Evolutionary conservation across 805 yeast genomes (phyloP).

Genomic region (Monosporozyma aquatica): DNA sequence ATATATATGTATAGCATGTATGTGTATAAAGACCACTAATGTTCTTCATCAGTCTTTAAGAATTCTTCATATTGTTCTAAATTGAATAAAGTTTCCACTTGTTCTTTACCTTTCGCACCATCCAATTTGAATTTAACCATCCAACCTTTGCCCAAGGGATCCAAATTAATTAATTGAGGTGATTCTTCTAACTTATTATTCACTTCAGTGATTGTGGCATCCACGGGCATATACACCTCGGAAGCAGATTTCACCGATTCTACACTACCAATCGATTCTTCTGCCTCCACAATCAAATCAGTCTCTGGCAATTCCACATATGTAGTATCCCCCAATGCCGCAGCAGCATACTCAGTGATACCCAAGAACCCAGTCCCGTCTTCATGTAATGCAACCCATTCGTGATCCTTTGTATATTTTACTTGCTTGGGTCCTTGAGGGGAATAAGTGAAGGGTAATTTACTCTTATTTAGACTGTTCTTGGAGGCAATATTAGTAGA

Average conservation of each 20-base stretch:
- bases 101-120: slow-evolving; percentile 35
- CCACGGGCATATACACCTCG: slow-evolving; percentile 83
- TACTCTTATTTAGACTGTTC: slow-evolving; percentile 22
- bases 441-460: slow-evolving; percentile 27
- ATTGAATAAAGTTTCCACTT: slow-evolving; percentile 40
- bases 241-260: slow-evolving; percentile 92
- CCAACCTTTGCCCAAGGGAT: slow-evolving; percentile 95
- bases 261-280: slow-evolving; percentile 85
- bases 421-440: slow-evolving; percentile 32
- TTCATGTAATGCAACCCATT: slow-evolving; percentile 81
- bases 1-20: too few relatives aligned
- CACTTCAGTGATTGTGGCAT: slow-evolving; percentile 64
- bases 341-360: slow-evolving; percentile 89
- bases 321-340: slow-evolving; percentile 94
- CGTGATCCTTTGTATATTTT: slow-evolving; percentile 83
- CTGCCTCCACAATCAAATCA: slow-evolving; percentile 50
- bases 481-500: slow-evolving; percentile 4
- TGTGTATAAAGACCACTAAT: background rate
- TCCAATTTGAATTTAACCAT: slow-evolving; percentile 66
- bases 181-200: slow-evolving; percentile 56
- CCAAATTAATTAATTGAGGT: slow-evolving; percentile 75
- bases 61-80: slow-evolving; percentile 49
- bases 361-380: slow-evolving; percentile 86
- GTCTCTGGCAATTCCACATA: slow-evolving; percentile 82
- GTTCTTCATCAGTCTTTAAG: slow-evolving; percentile 47